Evolutionary conservation across 495 filamentous ascomycete species (phyloP), one percentile per base, ranked within the genome.

Genomic region (Coniosporium apollinis): DNA sequence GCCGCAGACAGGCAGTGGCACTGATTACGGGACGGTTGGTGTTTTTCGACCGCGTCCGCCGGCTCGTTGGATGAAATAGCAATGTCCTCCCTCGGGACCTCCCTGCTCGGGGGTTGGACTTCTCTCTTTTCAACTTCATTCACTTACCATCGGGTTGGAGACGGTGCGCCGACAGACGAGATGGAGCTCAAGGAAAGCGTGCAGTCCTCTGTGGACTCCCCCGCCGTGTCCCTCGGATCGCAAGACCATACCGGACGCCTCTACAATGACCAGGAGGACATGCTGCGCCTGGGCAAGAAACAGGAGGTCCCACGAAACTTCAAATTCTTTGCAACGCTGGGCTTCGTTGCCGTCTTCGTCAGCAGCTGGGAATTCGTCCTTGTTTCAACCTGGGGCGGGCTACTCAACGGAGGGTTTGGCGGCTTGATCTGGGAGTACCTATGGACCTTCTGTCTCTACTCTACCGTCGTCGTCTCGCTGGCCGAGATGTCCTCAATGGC

Each of bases 401-500:
- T 75, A 30, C 59, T 56, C 19, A 63, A 72, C 53, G 68, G 68
- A 29, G 70, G 71, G 6, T 65, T 66, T 33, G 67, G 60, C 7
- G 69, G 66, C 2, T 46, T 74, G 5, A 67, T 75, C 42, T 74
- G 65, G 66, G 61, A 59, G 1, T 72, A 69, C 34, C 49, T 71
- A 25, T 51, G 59, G 20, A 64, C 63, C 15, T 51, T 61, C 1
- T 28, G 54, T 0, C 67, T 66, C 13, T 68, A 65, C 31, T 35
- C 54, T 8, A 56, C 64, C 10, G 62, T 73, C 13, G 64, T 67
- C 36, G 55, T 61, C 6, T 65, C 58, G 30, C 54, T 75, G 28
- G 60, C 64, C 1, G 67, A 70, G 39, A 70, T 72, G 65, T 68
- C 62, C 13, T 68, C 61, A 1, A 72, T 74, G 67, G 50, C 60